Evolutionary conservation across 1,284 basidiomycete genomes (phyloP).

Genomic region (Xerocomus cyaneibrunnescens): DNA sequence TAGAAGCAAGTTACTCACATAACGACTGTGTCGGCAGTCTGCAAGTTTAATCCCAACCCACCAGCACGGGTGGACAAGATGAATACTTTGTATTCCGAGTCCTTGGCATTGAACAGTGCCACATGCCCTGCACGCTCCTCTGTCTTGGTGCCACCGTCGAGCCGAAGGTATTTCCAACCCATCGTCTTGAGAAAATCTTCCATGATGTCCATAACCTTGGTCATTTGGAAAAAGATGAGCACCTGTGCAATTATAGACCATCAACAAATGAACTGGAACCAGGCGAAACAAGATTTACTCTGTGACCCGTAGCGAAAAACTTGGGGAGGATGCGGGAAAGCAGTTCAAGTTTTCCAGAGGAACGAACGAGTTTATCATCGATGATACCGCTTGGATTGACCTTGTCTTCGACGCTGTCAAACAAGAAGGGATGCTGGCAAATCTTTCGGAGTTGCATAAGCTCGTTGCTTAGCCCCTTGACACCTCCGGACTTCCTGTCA

Average conservation of each 20-base stretch:
- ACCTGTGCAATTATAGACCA: slow-evolving; percentile 52
- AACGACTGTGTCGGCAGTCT: slow-evolving; percentile 98
- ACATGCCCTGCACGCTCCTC: slow-evolving; percentile 95
- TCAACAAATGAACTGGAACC: background rate
- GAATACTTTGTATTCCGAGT: slow-evolving; percentile 93
- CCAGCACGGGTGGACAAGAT: slow-evolving; percentile 96
- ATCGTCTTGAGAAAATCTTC: slow-evolving; percentile 95
- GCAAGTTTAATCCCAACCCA: slow-evolving; percentile 96
- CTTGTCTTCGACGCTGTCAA: slow-evolving; percentile 92
- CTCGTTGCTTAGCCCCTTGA: slow-evolving; percentile 93
- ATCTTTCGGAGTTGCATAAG: slow-evolving; percentile 99
- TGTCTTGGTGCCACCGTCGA: slow-evolving; percentile 98
- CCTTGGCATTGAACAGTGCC: slow-evolving; percentile 87
- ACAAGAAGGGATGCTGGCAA: slow-evolving; percentile 97
- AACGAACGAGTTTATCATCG: slow-evolving; percentile 85
- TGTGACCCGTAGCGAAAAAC: slow-evolving; percentile 61
- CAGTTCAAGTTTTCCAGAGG: slow-evolving; percentile 96
- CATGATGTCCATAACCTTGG: slow-evolving; percentile 99
- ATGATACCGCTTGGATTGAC: slow-evolving; percentile 81
- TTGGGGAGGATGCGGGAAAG: slow-evolving; percentile 93
- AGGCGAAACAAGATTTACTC: slow-evolving; percentile 50
- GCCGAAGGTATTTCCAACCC: slow-evolving; percentile 88
- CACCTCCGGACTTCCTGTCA: slow-evolving; percentile 66
- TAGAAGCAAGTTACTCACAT: slow-evolving; percentile 64
- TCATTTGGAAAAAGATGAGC: slow-evolving; percentile 99